These are phyloP conservation scores for Croton setiger DNA, from an alignment of 441 rosid species.

Conservation along the genomic window DNA sequence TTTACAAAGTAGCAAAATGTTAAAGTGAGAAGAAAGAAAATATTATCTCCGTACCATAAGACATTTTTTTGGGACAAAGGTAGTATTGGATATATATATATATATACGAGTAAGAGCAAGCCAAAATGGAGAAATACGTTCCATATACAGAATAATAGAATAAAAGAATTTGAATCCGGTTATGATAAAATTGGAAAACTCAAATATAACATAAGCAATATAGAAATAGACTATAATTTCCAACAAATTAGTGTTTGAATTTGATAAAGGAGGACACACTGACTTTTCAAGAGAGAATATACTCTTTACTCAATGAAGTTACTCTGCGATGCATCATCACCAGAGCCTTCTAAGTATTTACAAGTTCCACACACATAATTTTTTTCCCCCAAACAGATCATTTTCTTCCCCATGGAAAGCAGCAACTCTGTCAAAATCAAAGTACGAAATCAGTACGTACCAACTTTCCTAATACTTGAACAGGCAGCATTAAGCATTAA, in stretches of 20 bases:
- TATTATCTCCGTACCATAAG: too few species aligned
- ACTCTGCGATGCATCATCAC: conserved; percentile 6
- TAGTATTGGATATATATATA: too few species aligned
- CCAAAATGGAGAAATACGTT: neutral
- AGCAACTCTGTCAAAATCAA: conserved; percentile 48
- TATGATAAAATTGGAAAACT: conserved; percentile 5
- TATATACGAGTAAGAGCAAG: too few species aligned
- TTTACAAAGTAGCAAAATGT: too few species aligned
- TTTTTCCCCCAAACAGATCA: conserved; percentile 31
- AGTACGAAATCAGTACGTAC: neutral
- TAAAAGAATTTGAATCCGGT: conserved; percentile 26
- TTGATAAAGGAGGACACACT: neutral
- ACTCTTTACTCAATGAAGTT: conserved; percentile 20
- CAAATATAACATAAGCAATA: conserved; percentile 4
- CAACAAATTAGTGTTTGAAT: conserved; percentile 6
- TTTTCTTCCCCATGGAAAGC: conserved; percentile 68
- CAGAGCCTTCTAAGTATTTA: conserved; percentile 38
- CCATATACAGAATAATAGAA: conserved; percentile 10
- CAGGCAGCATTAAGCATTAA: neutral
- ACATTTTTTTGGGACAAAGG: too few species aligned
- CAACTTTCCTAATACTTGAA: conserved; percentile 1
- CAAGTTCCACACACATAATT: conserved; percentile 26
- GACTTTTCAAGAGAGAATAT: conserved; percentile 17
- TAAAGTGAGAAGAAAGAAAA: too few species aligned
- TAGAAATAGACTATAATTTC: conserved; percentile 6